Conservation (phyloP, 371 early-diverging fungal genomes). For the Mucor plumbeus region DNA sequence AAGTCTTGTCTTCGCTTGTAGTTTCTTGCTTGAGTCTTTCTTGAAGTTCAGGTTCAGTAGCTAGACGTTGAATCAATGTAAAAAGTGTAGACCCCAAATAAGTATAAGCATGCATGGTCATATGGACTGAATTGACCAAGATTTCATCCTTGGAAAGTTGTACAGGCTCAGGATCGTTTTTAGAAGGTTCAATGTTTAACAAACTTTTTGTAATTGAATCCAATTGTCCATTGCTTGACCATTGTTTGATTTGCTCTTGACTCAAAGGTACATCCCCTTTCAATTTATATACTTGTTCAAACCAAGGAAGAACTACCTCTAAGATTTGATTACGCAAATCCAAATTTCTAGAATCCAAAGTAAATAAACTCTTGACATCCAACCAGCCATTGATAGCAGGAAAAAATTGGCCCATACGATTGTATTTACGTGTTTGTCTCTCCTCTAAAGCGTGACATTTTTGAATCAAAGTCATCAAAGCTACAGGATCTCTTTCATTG, state of each 20-base stretch:
- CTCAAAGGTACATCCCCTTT: background rate
- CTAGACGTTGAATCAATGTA: slow-evolving; percentile 44
- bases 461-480: slow-evolving; percentile 27
- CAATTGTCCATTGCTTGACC: background rate
- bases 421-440: slow-evolving; percentile 31
- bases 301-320: slow-evolving; percentile 19
- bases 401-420: slow-evolving; percentile 35
- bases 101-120: slow-evolving; percentile 44
- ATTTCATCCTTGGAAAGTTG: slow-evolving; percentile 45
- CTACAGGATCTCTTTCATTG: slow-evolving; percentile 15
- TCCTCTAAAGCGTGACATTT: slow-evolving; percentile 18
- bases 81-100: slow-evolving; percentile 41
- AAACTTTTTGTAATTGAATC: slow-evolving; percentile 25
- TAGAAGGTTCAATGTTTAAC: slow-evolving; percentile 34
- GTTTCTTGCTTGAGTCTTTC: slow-evolving; percentile 15
- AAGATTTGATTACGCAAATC: slow-evolving; percentile 16
- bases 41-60: slow-evolving; percentile 41
- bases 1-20: slow-evolving; percentile 9
- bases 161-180: slow-evolving; percentile 41
- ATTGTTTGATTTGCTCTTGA: background rate
- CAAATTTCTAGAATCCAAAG: background rate
- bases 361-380: slow-evolving; percentile 15
- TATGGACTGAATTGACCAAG: slow-evolving; percentile 40
- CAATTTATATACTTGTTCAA: slow-evolving; percentile 9
- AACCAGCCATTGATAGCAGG: slow-evolving; percentile 11